Evolutionary conservation across 2,329 filamentous ascomycete species (phyloP), one percentile per base, ranked within the genome.

Genomic region (Elsinoe perseae): DNA sequence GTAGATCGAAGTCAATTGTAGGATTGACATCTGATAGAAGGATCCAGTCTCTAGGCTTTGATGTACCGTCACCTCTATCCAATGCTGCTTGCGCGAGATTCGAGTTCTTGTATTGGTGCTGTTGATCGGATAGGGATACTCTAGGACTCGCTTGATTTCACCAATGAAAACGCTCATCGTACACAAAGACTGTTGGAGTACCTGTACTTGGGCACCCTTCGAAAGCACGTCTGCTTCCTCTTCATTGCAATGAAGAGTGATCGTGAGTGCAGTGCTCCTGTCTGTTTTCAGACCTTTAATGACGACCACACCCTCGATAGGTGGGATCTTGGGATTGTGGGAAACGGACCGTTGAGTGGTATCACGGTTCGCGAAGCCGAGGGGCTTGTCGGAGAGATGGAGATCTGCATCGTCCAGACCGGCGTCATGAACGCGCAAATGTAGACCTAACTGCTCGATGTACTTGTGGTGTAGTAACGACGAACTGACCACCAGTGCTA

Each of bases 81-180:
- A 70, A 2, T 61, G 64, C 3, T 65, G 66, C 46, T 65, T 67
- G 36, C 68, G 62, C 6, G 67, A 68, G 36, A 70, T 61, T 20
- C 63, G 60, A 7, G 59, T 61, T 56, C 63, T 68, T 27, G 46
- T 57, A 28, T 58, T 54, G 9, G 58, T 18, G 32, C 54, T 42
- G 3, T 60, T 42, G 8, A 68, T 56, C 6, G 66, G 64, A 8
- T 62, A 57, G 4, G 66, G 65, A 46, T 50, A 56, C 21, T 32
- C 3, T 12, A 57, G 40, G 4, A 30, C 23, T 25, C 12, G 42
- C 5, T 4, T 5, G 14, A 27, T 20, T 1, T 34, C 20, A 9
- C 30, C 50, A 12, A 58, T 28, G 2, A 34, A 38, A 16, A 44
- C 23, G 20, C 10, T n/a, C 32, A 58, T 20, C 20, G 36, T 16